Base-by-base conservation (phyloP, 768 basidiomycete species). In the Amyloporia xantha region DNA sequence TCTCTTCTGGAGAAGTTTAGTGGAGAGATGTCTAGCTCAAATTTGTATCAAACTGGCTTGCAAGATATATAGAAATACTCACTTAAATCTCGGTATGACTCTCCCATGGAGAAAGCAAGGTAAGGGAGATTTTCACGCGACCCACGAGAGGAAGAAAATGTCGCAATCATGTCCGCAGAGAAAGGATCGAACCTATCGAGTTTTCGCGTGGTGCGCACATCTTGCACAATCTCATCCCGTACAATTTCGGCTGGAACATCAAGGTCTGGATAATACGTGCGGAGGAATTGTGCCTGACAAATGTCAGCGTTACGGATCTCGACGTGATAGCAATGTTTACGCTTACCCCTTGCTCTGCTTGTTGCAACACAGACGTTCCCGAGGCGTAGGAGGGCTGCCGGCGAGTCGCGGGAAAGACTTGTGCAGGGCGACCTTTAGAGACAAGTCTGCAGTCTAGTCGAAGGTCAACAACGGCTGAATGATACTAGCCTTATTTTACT, bases 231-330 rank as follows among this genome's bases (percentile, higher is more conserved):
- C 49, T 81, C 72, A 23, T 77, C 74, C 44, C 76, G 64, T 39
- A 91, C 71, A 20, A 91, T 66, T 35, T 86, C 81, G n/a, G 76
- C 66, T 5, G 84, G 68, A n/a, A 91, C 69, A 51, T 89, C 85
- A 13, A 84, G 71, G 51, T 90, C 86, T 1, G 88, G 86, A 47
- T 84, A 73, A 62, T 76, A 74, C 3, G 78, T 81, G 39, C 84
- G 78, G 41, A 90, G 70, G 56, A 86, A 88, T 48, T 82, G 79
- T 12, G 84, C 76, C 88, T 91, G 28, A 21, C 13, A 27, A 20
- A 7, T 43, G 25, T 43, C 5, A 43, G 7, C 24, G 19, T 43
- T 11, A 43, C 7, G 6, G 21, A 13, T 24, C 27, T 5, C 11
- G 13, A 33, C 2, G 46, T 24, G 25, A 33, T n/a, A 21, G 25